phyloP scores from a whole-genome alignment of 2,329 filamentous ascomycete genomes.

The Curvularia eragrostidis region DNA sequence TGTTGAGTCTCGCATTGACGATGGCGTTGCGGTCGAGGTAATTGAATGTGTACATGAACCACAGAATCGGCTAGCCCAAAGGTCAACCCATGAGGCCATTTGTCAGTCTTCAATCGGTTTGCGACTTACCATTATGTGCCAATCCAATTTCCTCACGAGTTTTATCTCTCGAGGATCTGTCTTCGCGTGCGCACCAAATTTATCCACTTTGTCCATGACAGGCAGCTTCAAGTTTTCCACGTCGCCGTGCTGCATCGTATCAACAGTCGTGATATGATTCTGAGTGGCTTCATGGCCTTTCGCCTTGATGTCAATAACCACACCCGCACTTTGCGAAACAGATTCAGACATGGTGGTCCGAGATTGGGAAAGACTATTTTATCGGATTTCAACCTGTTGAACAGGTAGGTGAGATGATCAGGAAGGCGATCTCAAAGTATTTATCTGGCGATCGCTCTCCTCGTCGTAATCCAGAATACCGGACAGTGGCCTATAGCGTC shows the following conservation, averaged over 20 bases:
- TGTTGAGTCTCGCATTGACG: slow-evolving; percentile 58
- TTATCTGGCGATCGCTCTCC: neutral
- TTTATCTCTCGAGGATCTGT: slow-evolving; percentile 31
- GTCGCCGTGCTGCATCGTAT: neutral
- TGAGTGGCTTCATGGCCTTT: neutral
- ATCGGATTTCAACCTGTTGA: neutral
- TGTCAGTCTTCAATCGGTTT: neutral
- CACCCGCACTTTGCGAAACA: neutral
- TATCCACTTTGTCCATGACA: slow-evolving; percentile 22
- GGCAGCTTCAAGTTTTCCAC: neutral
- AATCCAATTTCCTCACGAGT: slow-evolving; percentile 36
- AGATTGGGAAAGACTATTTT: neutral
- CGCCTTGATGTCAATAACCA: neutral
- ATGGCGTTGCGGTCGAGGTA: slow-evolving; percentile 69
- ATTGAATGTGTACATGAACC: slow-evolving; percentile 39
- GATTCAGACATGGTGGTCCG: neutral
- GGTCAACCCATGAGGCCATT: neutral
- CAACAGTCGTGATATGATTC: neutral
- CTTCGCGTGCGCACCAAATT: slow-evolving; percentile 31
- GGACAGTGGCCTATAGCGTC: neutral
- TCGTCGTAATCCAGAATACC: neutral
- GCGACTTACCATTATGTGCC: slow-evolving; percentile 31
- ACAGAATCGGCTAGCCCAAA: slow-evolving; percentile 13
- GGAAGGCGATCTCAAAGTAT: neutral
- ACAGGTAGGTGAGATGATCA: neutral